Evolutionary conservation across 345 rosid genomes (phyloP), one percentile per base, ranked within the genome.

Genomic region (Pistacia vera): DNA sequence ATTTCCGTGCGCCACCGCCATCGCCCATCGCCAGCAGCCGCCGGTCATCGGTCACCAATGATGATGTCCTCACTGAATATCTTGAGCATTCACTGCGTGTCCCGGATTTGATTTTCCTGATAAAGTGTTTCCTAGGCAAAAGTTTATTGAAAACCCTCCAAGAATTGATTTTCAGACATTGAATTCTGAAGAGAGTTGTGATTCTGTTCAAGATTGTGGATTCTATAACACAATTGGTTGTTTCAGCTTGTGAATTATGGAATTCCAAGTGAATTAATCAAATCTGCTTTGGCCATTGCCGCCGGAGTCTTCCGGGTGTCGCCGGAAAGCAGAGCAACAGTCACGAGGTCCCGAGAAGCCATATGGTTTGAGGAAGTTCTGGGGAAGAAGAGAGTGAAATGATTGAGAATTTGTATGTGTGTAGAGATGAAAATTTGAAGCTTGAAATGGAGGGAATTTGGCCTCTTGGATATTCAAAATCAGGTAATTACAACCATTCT

Each of bases 1-100:
- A 91, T 73, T 95, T 90, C 75, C 88, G 96, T 11, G 96, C 98
- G 41, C 98, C 97, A 62, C 97, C 98, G 11, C 96, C 99, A 5
- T 92, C 99, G 25, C 97, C 97, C 0, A 83, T 86, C 14, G 90
- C 92, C 54, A 73, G 83, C 30, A 92, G 98, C 75, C 87, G 99
- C 17, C 80, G 91, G 35, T 95, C 97, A n/a, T 89, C 83, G 61
- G 90, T 94, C 54, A 81, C 92, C 58, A 93, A 95, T 46, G 98
- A 89, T 22, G 89, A 89, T 10, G 87, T 91, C 71, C 92, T 93
- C 72, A 78, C 91, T 3, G 90, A 93, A 66, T 95, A 89, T 84
- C 90, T 95, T 28, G 92, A 93, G 69, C 86, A 86, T 75, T 88
- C 95, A 2, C 85, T 84, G 28, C 92, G 93, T 6, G 96, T 93